phyloP scores from a whole-genome alignment of 768 basidiomycete species.

The Hericium erinaceus region DNA sequence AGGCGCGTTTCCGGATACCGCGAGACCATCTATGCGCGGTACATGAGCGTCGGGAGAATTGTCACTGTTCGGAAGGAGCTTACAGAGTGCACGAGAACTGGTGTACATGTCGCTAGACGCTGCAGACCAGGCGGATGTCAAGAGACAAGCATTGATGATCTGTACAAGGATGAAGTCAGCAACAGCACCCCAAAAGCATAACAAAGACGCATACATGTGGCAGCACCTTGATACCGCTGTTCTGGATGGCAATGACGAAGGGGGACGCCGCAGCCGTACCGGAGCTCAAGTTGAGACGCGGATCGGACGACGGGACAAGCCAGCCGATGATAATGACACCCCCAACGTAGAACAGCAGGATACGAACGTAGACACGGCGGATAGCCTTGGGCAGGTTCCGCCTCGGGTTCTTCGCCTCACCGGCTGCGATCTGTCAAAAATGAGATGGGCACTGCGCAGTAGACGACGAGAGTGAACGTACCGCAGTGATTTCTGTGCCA shows the following conservation, averaged over 20 bases:
- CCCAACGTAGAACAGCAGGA: slow-evolving; percentile 63
- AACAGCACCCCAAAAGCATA: background rate
- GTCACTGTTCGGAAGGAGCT: slow-evolving; percentile 18
- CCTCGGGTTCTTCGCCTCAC: slow-evolving; percentile 86
- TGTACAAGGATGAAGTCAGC: slow-evolving; percentile 16
- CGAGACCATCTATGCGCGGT: slow-evolving; percentile 57
- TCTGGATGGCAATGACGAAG: slow-evolving; percentile 84
- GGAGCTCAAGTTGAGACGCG: slow-evolving; percentile 37
- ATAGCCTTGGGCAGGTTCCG: slow-evolving; percentile 52
- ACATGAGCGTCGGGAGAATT: background rate
- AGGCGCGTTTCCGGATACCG: slow-evolving; percentile 74
- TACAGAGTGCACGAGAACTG: slow-evolving; percentile 78
- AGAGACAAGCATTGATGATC: slow-evolving; percentile 74
- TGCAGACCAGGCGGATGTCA: slow-evolving; percentile 91
- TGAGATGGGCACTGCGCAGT: background rate
- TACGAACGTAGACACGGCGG: slow-evolving; percentile 60
- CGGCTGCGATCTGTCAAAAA: slow-evolving; percentile 63
- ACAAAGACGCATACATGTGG: slow-evolving; percentile 52
- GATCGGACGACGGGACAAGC: slow-evolving; percentile 66
- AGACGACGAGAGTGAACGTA: slow-evolving; percentile 26
- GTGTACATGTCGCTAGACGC: slow-evolving; percentile 87
- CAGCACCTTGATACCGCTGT: slow-evolving; percentile 77
- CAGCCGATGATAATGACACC: slow-evolving; percentile 74
- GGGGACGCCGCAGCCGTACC: slow-evolving; percentile 71
- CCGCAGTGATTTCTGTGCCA: slow-evolving; percentile 90